These are phyloP conservation scores for Aspergillus ibericus DNA, from an alignment of 2,329 filamentous ascomycete genomes.

Conservation along the genomic window DNA sequence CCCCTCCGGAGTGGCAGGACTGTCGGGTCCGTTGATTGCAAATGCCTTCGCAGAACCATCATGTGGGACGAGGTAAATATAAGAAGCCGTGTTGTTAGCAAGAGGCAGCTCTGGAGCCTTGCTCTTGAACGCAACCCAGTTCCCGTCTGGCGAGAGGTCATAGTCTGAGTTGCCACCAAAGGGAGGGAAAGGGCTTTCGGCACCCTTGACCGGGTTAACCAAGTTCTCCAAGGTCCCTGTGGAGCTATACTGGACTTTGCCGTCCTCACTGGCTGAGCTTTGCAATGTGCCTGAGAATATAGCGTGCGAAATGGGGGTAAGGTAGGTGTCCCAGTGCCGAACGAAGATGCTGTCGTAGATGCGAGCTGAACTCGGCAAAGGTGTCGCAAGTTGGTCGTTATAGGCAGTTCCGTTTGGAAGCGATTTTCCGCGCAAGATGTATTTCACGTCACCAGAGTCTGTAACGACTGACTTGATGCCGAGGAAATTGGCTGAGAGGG, in stretches of 20 bases:
- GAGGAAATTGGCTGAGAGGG: conserved; percentile 38
- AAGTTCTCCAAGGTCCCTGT: conserved; percentile 58
- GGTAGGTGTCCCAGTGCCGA: conserved; percentile 80
- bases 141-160: conserved; percentile 55
- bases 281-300: conserved; percentile 70
- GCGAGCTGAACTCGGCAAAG: conserved; percentile 63
- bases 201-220: conserved; percentile 38
- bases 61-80: conserved; percentile 72
- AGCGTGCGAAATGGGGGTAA: conserved; percentile 66
- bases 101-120: conserved; percentile 44
- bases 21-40: conserved; percentile 45
- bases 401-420: conserved; percentile 69
- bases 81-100: conserved; percentile 71
- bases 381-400: conserved; percentile 62
- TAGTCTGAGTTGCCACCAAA: conserved; percentile 83
- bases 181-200: conserved; percentile 54
- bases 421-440: conserved; percentile 60
- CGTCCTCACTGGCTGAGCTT: conserved; percentile 11
- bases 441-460: conserved; percentile 49
- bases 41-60: conserved; percentile 57
- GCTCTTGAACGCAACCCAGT: conserved; percentile 44
- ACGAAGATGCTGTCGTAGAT: conserved; percentile 76
- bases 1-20: conserved; percentile 48
- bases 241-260: conserved; percentile 41
- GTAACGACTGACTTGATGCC: conserved; percentile 41